A percentile compares a stretch with the other conserved stretches of the same genome.
phyloP scores from a whole-genome alignment of 192 early-diverging fungal genomes.

The Coemansia sp. region DNA sequence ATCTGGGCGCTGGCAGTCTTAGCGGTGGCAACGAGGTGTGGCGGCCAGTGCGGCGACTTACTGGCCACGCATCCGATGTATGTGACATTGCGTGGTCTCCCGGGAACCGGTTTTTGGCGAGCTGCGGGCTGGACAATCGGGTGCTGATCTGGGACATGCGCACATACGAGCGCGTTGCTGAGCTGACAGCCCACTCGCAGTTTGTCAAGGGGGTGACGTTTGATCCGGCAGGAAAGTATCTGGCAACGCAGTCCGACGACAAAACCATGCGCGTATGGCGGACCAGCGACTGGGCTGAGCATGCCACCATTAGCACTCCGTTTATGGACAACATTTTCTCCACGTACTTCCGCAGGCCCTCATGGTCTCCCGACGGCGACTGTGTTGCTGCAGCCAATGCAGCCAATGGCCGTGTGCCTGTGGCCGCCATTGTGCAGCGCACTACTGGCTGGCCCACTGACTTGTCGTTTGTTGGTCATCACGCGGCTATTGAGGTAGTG shows the following conservation, averaged over 20 bases:
- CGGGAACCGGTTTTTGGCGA: slow-evolving; percentile 80
- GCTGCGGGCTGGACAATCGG: slow-evolving; percentile 81
- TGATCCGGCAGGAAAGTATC: slow-evolving; percentile 91
- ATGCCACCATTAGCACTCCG: slow-evolving; percentile 69
- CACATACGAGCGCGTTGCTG: slow-evolving; percentile 70
- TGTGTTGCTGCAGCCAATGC: slow-evolving; percentile 88
- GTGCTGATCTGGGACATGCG: slow-evolving; percentile 84
- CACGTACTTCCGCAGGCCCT: slow-evolving; percentile 87
- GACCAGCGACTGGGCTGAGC: slow-evolving; percentile 82
- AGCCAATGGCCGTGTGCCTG: slow-evolving; percentile 70
- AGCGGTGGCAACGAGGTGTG: slow-evolving; percentile 58
- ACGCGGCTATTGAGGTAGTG: slow-evolving; percentile 81
- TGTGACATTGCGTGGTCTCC: slow-evolving; percentile 91
- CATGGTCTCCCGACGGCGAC: slow-evolving; percentile 98
- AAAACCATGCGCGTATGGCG: slow-evolving; percentile 83
- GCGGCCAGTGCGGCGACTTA: slow-evolving; percentile 69
- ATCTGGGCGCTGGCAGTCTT: slow-evolving; percentile 10
- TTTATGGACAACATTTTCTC: slow-evolving; percentile 75
- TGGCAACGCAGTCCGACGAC: slow-evolving; percentile 94
- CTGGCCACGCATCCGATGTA: slow-evolving; percentile 89
- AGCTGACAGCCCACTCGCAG: slow-evolving; percentile 68
- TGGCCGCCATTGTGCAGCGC: slow-evolving; percentile 77
- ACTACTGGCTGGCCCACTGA: slow-evolving; percentile 71
- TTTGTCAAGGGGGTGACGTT: slow-evolving; percentile 97
- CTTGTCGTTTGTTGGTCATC: slow-evolving; percentile 84